Evolutionary conservation across 805 yeast genomes (phyloP), one percentile per base, ranked within the genome.

Genomic region (Ogataea pilisensis): DNA sequence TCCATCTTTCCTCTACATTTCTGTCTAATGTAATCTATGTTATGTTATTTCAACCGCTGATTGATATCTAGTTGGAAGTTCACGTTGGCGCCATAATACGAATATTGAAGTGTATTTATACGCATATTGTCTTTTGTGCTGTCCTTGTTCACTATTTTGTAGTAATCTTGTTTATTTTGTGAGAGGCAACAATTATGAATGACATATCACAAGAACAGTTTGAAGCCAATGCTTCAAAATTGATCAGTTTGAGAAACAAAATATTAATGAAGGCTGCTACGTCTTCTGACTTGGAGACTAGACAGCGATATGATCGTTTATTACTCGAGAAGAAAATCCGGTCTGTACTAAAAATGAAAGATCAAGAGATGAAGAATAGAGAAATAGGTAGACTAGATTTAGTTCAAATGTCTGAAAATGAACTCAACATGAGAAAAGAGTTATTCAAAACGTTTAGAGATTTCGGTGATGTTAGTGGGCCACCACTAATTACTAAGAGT

Each of bases 231-330:
- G 50, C 55, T 2, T 34, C 44, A 20, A 50, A 44, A 38, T 12
- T 55, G 9, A 34, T 51, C 5, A 32, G 35, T 2, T 38, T 55
- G 14, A 46, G 57, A 30, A 55, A 55, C 31, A 37, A 35, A 21
- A 41, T 42, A 12, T 41, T 55, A 31, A 43, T 55, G 41, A 42
- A 48, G 28, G 51, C 53, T 8, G 60, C 60, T 14, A 43, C 56
- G 11, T 48, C 57, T 4, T 34, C 41, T 13, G 57, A 55, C 27
- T 42, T 48, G 7, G 36, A 34, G 5, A 35, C 31, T 12, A 40
- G 51, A 16, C 38, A 44, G 11, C 42, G 45, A 13, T 55, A 53
- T 34, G 54, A 51, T n/a, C 41, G 54, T 20, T 39, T 55, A 30
- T 36, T 53, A 16, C 35, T 47, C 12, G 58, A 55, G 35, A 50